These are phyloP conservation scores for Wakefieldia striispora DNA, from an alignment of 768 basidiomycete species.

Conservation along the genomic window DNA sequence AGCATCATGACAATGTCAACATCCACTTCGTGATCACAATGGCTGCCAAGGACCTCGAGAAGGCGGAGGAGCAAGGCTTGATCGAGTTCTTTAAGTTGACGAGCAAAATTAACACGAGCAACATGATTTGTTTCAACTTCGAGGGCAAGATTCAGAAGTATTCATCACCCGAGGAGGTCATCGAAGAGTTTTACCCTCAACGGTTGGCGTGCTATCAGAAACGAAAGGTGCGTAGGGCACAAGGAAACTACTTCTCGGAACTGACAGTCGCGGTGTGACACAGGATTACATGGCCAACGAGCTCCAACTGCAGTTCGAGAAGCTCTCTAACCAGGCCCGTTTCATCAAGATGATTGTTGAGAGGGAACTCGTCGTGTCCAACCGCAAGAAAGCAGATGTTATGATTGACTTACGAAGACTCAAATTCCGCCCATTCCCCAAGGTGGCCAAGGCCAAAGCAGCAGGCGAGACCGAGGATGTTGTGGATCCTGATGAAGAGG, in stretches of 20 bases:
- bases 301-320: conserved; percentile 77
- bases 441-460: conserved; percentile 63
- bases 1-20: conserved; percentile 90
- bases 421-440: conserved; percentile 92
- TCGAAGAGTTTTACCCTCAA: conserved; percentile 89
- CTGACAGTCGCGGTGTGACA: background rate
- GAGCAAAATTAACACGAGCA: conserved; percentile 80
- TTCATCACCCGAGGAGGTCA: conserved; percentile 81
- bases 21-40: conserved; percentile 88
- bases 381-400: conserved; percentile 86
- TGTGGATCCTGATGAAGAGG: conserved; percentile 50
- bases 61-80: conserved; percentile 87
- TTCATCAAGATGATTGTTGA: conserved; percentile 96
- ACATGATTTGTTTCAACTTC: conserved; percentile 99
- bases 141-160: conserved; percentile 97
- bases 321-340: conserved; percentile 89
- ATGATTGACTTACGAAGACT: conserved; percentile 77
- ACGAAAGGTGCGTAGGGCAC: conserved; percentile 66
- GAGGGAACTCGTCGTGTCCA: conserved; percentile 76
- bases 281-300: conserved; percentile 86
- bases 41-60: conserved; percentile 74
- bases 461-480: conserved; percentile 63
- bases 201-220: conserved; percentile 92
- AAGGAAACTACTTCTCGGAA: background rate
- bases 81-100: conserved; percentile 90